These are phyloP conservation scores for Fusarium cyanostomum DNA, from an alignment of 2,329 filamentous ascomycete species.

Conservation along the genomic window DNA sequence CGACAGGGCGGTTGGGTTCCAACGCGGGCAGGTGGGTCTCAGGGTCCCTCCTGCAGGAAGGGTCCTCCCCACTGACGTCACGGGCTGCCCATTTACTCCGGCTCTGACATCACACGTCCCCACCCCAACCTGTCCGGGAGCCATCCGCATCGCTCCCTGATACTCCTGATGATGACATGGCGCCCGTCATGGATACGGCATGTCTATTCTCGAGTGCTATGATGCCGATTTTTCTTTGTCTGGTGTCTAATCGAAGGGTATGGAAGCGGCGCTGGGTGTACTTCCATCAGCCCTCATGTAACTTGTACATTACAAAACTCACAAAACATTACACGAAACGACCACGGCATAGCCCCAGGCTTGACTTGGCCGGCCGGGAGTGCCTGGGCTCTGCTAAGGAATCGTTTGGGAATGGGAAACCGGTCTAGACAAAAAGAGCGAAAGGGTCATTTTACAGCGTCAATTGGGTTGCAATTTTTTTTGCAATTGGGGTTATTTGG, in stretches of 20 bases:
- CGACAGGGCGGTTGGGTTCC: slow-evolving; percentile 13
- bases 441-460: slow-evolving; percentile 11
- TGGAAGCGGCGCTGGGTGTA: slow-evolving; percentile 28
- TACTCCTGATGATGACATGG: slow-evolving; percentile 43
- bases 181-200: slow-evolving; percentile 28
- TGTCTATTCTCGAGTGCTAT: slow-evolving; percentile 12
- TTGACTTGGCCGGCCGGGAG: slow-evolving; percentile 32
- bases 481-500: slow-evolving; percentile 1
- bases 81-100: background rate
- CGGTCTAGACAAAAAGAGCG: slow-evolving; percentile 32
- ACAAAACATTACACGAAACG: slow-evolving; percentile 10
- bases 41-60: slow-evolving; percentile 46
- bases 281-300: slow-evolving; percentile 19
- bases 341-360: slow-evolving; percentile 1
- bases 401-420: slow-evolving; percentile 3
- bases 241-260: slow-evolving; percentile 24
- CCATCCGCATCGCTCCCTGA: slow-evolving; percentile 9
- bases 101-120: slow-evolving; percentile 27
- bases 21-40: slow-evolving; percentile 36
- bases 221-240: slow-evolving; percentile 26
- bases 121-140: slow-evolving; percentile 11
- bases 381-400: background rate
- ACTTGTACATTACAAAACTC: slow-evolving; percentile 21
- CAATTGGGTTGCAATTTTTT: slow-evolving; percentile 2
- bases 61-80: slow-evolving; percentile 43